A percentile compares a stretch with the other conserved stretches of the same genome.
Conservation (phyloP, 208 protist genomes). For the Leishmania tarentolae region DNA sequence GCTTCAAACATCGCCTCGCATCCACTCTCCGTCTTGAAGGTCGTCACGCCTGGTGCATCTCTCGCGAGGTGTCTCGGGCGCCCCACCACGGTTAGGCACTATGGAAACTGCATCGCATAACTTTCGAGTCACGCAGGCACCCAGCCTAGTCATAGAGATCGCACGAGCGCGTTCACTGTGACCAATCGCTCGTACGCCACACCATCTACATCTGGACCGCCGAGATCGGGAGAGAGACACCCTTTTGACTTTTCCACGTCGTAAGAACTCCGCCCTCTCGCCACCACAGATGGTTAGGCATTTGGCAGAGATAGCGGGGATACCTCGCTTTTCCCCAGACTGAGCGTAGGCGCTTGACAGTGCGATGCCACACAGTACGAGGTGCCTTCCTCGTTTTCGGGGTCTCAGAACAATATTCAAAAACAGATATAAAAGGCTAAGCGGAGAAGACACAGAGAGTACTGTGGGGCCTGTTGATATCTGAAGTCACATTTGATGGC, state of each 20-base stretch:
- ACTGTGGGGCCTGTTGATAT: not conserved
- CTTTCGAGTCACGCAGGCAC: not conserved
- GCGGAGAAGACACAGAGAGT: not conserved
- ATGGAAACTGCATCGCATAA: too few species aligned
- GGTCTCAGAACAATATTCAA: not conserved
- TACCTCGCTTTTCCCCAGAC: not conserved
- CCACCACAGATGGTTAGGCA: not conserved
- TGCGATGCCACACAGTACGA: not conserved
- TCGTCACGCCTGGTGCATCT: not conserved
- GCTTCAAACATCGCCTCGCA: not conserved
- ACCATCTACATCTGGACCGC: not conserved
- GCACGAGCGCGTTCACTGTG: not conserved
- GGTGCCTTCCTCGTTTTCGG: not conserved
- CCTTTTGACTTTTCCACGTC: not conserved
- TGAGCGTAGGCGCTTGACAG: not conserved
- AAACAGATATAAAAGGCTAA: not conserved
- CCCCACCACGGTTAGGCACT: not conserved
- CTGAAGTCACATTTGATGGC: not conserved
- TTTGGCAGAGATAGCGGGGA: not conserved
- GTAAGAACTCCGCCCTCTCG: not conserved
- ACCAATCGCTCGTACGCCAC: not conserved
- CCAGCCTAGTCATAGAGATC: not conserved
- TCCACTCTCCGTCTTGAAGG: not conserved
- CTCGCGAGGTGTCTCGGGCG: not conserved
- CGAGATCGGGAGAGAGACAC: not conserved